Conservation (phyloP, 192 early-diverging fungal species). For the Rhizophagus prolifer region DNA sequence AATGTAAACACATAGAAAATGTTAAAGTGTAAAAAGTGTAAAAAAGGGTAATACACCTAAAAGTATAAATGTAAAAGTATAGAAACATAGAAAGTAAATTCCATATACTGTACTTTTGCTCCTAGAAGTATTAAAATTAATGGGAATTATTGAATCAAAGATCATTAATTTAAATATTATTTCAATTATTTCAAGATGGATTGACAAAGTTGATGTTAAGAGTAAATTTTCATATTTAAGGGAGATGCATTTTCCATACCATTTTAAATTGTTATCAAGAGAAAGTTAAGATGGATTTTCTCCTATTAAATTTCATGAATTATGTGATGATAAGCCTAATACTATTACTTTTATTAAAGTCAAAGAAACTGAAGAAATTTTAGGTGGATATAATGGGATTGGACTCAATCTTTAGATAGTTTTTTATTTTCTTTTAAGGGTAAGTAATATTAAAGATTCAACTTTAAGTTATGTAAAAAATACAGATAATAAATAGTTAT, state of each 20-base stretch:
- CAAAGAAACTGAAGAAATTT: not conserved
- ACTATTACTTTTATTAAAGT: slow-evolving; percentile 9
- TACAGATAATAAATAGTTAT: too few relatives aligned
- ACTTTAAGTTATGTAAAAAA: too few relatives aligned
- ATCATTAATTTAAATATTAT: not conserved
- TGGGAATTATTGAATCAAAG: not conserved
- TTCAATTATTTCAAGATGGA: not conserved
- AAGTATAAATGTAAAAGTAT: too few relatives aligned
- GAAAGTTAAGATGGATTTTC: slow-evolving; percentile 17
- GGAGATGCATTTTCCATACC: not conserved
- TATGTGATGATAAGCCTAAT: not conserved
- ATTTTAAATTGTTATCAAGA: not conserved
- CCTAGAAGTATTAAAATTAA: not conserved
- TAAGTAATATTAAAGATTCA: too few relatives aligned
- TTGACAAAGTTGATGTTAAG: not conserved
- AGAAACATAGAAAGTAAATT: too few relatives aligned
- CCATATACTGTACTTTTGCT: too few relatives aligned
- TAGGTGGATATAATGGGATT: slow-evolving; percentile 6
- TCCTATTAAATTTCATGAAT: not conserved
- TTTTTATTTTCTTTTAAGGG: too few relatives aligned
- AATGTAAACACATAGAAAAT: too few relatives aligned
- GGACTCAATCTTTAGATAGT: too few relatives aligned
- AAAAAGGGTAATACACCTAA: too few relatives aligned
- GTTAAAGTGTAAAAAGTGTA: too few relatives aligned
- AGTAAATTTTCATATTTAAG: not conserved